Percentiles rank a stretch among this genome's conserved stretches.
phyloP scores from a whole-genome alignment of 805 yeast genomes.

The Wickerhamomyces hampshirensis region DNA sequence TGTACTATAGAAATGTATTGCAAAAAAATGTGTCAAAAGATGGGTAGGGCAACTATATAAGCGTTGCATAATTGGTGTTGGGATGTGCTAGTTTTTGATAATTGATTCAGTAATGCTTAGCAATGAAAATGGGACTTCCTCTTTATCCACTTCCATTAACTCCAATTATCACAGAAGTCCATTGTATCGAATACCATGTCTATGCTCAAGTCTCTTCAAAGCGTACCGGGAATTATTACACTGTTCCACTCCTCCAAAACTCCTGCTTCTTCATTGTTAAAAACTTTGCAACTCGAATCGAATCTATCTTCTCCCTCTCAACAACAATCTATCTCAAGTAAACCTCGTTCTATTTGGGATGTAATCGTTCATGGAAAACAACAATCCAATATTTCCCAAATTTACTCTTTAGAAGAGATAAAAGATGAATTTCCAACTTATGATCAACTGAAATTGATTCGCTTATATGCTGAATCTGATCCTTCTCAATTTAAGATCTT shows the following conservation, averaged over 20 bases:
- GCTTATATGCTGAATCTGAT: slow-evolving; percentile 11
- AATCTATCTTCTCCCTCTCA: slow-evolving; percentile 8
- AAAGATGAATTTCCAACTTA: slow-evolving; percentile 19
- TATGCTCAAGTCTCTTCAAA: slow-evolving; percentile 42
- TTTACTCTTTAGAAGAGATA: slow-evolving; percentile 11
- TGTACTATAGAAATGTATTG: too few species aligned
- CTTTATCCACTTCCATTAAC: neutral
- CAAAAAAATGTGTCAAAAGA: too few species aligned
- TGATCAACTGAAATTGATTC: slow-evolving; percentile 22
- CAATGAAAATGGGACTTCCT: too few species aligned
- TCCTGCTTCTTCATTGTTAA: slow-evolving; percentile 15
- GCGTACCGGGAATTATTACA: slow-evolving; percentile 41
- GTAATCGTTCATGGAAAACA: slow-evolving; percentile 15
- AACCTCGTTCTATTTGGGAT: slow-evolving; percentile 16
- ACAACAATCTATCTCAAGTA: slow-evolving; percentile 3
- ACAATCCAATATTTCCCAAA: slow-evolving; percentile 1
- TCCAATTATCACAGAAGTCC: neutral
- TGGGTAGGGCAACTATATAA: too few species aligned
- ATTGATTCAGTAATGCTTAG: too few species aligned
- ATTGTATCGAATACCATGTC: slow-evolving; percentile 40
- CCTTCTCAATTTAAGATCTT: slow-evolving; percentile 10
- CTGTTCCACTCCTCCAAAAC: slow-evolving; percentile 28
- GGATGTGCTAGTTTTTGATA: too few species aligned
- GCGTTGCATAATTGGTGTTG: too few species aligned
- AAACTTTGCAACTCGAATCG: slow-evolving; percentile 4